These are phyloP conservation scores for Wilhelminamyces savonicus DNA, from an alignment of 805 yeast genomes.

Conservation along the genomic window DNA sequence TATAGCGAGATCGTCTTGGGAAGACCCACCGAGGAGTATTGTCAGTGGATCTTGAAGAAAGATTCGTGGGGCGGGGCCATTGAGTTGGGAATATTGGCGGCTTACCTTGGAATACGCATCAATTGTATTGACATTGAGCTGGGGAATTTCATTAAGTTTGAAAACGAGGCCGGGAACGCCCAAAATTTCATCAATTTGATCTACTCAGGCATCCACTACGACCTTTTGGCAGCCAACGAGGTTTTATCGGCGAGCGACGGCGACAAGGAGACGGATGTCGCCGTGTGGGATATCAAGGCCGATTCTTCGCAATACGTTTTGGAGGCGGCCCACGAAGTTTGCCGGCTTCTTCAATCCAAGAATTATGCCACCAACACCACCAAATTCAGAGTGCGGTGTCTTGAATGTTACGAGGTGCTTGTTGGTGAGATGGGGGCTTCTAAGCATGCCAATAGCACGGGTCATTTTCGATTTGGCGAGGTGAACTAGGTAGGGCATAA, in stretches of 20 bases:
- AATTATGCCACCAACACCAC: constrained; percentile 65
- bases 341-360: constrained; percentile 37
- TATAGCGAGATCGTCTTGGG: constrained; percentile 59
- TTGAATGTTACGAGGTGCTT: constrained; percentile 44
- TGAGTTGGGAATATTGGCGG: constrained; percentile 58
- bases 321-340: constrained; percentile 33
- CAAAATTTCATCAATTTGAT: constrained; percentile 45
- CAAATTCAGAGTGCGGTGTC: constrained; percentile 51
- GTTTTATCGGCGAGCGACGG: constrained; percentile 9
- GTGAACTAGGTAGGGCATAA: too few species aligned
- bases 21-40: constrained; percentile 40
- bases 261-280: constrained; percentile 25
- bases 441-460: constrained; percentile 56
- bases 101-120: constrained; percentile 45
- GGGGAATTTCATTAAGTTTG: constrained; percentile 49
- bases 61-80: constrained; percentile 84
- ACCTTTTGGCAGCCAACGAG: constrained; percentile 36
- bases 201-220: constrained; percentile 73
- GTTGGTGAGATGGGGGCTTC: constrained; percentile 62
- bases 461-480: constrained; percentile 61
- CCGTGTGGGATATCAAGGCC: constrained; percentile 35
- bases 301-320: constrained; percentile 26
- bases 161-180: constrained; percentile 23
- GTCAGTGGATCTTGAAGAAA: constrained; percentile 52
- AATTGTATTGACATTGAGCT: constrained; percentile 62